Conservation (phyloP, 495 filamentous ascomycete species). For the Penicillium coffeae region DNA sequence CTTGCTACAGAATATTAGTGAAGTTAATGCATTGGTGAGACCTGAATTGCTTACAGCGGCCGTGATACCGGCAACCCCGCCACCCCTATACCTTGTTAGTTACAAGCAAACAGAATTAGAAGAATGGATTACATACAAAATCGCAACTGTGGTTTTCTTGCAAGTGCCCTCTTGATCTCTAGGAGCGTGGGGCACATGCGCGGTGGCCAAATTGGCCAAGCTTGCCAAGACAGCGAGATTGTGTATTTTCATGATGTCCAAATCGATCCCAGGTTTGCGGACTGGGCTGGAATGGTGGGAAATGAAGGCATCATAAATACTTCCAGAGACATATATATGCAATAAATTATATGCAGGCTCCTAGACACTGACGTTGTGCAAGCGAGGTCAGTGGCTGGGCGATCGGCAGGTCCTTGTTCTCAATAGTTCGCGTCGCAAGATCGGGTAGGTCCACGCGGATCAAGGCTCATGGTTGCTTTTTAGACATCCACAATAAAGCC, state of each 20-base stretch:
- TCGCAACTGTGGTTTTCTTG: conserved; percentile 37
- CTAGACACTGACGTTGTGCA: neutral
- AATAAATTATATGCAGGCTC: neutral
- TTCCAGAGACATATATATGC: neutral
- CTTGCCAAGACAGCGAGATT: conserved; percentile 17
- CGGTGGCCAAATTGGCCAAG: conserved; percentile 13
- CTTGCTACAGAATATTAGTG: conserved; percentile 42
- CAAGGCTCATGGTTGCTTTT: neutral
- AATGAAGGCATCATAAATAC: conserved; percentile 6
- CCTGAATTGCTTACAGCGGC: conserved; percentile 50
- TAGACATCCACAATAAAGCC: conserved; percentile 5
- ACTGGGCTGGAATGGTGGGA: neutral
- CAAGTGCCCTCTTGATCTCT: conserved; percentile 22
- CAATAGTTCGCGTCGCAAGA: conserved; percentile 4
- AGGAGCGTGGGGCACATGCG: conserved; percentile 16
- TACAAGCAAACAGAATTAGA: neutral
- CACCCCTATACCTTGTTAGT: conserved; percentile 25
- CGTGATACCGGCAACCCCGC: conserved; percentile 61
- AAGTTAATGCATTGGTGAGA: conserved; percentile 1
- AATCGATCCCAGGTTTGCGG: neutral
- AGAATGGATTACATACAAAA: conserved; percentile 22
- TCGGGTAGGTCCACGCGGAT: conserved; percentile 15
- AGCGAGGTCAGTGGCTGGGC: neutral
- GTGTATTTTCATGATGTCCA: conserved; percentile 14
- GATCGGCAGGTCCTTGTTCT: conserved; percentile 18